Evolutionary conservation across 2,329 filamentous ascomycete species (phyloP).

Genomic region (Allantophomopsis lycopodina): DNA sequence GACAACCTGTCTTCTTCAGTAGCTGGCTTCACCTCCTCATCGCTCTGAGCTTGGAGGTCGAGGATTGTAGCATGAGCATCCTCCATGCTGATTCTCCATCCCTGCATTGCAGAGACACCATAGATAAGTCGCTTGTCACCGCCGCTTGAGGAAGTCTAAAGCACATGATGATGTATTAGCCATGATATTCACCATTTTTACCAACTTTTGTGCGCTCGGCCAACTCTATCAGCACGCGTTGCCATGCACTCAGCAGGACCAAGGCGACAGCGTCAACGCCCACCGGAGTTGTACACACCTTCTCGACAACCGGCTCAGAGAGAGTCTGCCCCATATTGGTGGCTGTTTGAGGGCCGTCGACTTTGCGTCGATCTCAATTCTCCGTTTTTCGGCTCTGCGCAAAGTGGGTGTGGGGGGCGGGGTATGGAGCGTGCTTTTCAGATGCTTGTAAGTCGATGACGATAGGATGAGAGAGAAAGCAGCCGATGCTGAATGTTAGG

Average conservation of each 20-base stretch:
- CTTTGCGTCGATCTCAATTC: background rate
- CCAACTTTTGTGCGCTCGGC: background rate
- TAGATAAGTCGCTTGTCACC: slow-evolving; percentile 88
- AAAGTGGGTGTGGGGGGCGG: too few relatives aligned
- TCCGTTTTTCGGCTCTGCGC: background rate
- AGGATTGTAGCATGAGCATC: slow-evolving; percentile 86
- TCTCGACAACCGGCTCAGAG: slow-evolving; percentile 96
- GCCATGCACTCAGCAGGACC: background rate
- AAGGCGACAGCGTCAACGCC: slow-evolving; percentile 2
- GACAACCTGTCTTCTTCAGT: slow-evolving; percentile 62
- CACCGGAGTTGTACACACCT: slow-evolving; percentile 48
- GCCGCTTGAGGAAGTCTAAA: slow-evolving; percentile 73
- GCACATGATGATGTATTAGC: slow-evolving; percentile 14
- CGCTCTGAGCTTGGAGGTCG: slow-evolving; percentile 57
- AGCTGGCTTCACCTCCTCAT: slow-evolving; percentile 36
- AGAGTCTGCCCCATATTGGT: slow-evolving; percentile 88
- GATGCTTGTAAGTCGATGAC: too few relatives aligned
- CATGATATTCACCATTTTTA: background rate
- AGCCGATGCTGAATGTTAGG: background rate
- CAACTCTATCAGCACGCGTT: background rate
- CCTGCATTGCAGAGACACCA: slow-evolving; percentile 97
- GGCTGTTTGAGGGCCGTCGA: slow-evolving; percentile 10
- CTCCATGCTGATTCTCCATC: slow-evolving; percentile 99
- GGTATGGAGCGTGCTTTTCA: too few relatives aligned
- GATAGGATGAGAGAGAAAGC: background rate